Evolutionary conservation across 495 filamentous ascomycete species (phyloP).

Genomic region (Aspergillus bertholletiae): DNA sequence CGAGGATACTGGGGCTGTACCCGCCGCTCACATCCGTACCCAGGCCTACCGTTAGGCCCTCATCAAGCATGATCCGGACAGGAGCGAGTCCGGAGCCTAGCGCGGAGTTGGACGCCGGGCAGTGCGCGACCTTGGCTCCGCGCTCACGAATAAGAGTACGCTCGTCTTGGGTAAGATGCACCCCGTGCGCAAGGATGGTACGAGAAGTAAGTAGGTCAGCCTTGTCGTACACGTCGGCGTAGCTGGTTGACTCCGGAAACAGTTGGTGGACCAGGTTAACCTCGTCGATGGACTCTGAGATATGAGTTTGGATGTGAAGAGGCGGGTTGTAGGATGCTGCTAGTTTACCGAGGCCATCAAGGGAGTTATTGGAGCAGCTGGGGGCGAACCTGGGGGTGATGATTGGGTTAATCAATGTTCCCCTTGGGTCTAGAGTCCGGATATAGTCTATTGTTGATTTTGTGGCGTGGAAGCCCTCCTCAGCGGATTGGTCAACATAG

Average conservation of each 20-base stretch:
- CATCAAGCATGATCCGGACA: constrained; percentile 68
- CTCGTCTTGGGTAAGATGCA: constrained; percentile 70
- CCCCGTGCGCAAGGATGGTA: constrained; percentile 83
- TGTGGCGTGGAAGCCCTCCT: constrained; percentile 51
- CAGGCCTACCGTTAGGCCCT: constrained; percentile 73
- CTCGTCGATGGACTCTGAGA: constrained; percentile 79
- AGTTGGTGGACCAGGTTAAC: constrained; percentile 56
- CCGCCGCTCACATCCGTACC: constrained; percentile 91
- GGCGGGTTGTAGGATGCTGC: constrained; percentile 50
- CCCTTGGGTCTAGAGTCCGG: constrained; percentile 57
- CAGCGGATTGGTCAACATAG: constrained; percentile 67
- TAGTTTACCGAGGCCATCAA: constrained; percentile 61
- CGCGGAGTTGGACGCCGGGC: constrained; percentile 79
- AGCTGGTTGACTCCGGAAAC: constrained; percentile 55
- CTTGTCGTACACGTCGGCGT: constrained; percentile 77
- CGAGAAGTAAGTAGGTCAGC: constrained; percentile 62
- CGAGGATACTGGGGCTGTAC: constrained; percentile 73
- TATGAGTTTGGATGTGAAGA: constrained; percentile 83
- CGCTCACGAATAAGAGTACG: constrained; percentile 55
- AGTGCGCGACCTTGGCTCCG: constrained; percentile 71
- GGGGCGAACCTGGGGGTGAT: constrained; percentile 91
- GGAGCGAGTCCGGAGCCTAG: constrained; percentile 70
- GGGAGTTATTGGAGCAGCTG: constrained; percentile 57
- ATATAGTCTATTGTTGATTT: constrained; percentile 62
- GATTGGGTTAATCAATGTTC: constrained; percentile 66